Conservation (phyloP, 2,329 filamentous ascomycete genomes). For the Neofusicoccum ribis region DNA sequence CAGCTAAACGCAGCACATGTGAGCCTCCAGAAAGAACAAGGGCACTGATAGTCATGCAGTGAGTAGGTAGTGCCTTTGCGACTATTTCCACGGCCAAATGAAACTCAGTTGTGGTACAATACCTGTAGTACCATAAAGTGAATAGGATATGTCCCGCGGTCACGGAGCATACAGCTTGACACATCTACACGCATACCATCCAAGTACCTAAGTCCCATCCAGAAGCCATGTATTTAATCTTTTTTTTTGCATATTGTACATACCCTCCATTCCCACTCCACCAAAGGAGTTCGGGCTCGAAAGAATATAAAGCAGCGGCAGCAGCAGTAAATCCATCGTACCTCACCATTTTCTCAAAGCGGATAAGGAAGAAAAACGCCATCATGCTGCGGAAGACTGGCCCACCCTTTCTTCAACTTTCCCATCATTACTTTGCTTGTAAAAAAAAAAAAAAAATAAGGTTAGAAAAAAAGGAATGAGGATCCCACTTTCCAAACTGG, state of each 20-base stretch:
- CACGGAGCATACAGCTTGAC: no score
- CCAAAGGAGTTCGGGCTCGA: not conserved
- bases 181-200: no score
- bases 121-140: no score
- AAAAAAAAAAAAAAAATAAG: not conserved
- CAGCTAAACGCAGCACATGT: no score
- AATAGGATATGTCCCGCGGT: no score
- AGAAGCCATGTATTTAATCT: not conserved
- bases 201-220: no score
- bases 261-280: not conserved
- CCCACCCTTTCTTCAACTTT: not conserved
- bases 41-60: no score
- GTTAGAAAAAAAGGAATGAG: no score
- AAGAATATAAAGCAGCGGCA: not conserved
- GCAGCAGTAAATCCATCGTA: not conserved
- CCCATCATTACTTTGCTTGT: slow-evolving; percentile 1
- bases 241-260: slow-evolving; percentile 12
- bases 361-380: slow-evolving; percentile 2
- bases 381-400: not conserved
- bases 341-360: not conserved
- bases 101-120: no score
- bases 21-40: no score
- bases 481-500: slow-evolving; percentile 3
- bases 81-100: no score
- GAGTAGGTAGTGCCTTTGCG: no score